phyloP scores from a whole-genome alignment of 257 asterid species.

The Plectranthus barbatus region DNA sequence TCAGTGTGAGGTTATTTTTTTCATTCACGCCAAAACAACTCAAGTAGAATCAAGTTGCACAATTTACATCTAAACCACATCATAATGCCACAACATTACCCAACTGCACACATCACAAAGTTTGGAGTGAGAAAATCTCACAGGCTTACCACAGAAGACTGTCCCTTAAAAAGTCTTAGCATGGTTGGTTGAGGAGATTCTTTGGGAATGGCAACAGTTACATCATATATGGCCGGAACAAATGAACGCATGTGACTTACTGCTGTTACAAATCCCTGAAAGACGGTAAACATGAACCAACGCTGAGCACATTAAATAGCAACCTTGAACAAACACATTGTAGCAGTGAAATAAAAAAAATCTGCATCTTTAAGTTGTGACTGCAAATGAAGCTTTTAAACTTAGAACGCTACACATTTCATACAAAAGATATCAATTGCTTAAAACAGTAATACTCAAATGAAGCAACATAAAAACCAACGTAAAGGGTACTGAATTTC shows the following conservation, averaged over 20 bases:
- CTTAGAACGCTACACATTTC: too few species aligned
- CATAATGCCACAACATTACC: not conserved
- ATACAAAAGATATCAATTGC: too few species aligned
- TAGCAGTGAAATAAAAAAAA: not conserved
- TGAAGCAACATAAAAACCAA: too few species aligned
- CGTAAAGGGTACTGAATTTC: too few species aligned
- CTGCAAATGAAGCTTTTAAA: not conserved
- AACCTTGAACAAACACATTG: not conserved
- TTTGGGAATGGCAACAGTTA: constrained; percentile 80
- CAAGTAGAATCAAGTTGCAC: not conserved
- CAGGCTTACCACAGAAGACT: constrained; percentile 73
- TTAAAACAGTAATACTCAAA: too few species aligned
- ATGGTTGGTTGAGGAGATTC: constrained; percentile 83
- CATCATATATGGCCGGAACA: constrained; percentile 93
- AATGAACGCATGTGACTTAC: constrained; percentile 79
- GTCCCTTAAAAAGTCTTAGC: constrained; percentile 83
- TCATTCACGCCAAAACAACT: too few species aligned
- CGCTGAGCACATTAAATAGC: not conserved
- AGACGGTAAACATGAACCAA: constrained; percentile 3
- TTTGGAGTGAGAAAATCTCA: not conserved
- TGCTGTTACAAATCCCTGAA: constrained; percentile 93
- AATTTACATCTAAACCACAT: not conserved
- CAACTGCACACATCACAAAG: not conserved
- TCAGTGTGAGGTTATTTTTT: not conserved
- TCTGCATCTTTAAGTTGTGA: not conserved